Base-by-base conservation (phyloP, 495 filamentous ascomycete species). In the Barbatosphaeria neglecta region DNA sequence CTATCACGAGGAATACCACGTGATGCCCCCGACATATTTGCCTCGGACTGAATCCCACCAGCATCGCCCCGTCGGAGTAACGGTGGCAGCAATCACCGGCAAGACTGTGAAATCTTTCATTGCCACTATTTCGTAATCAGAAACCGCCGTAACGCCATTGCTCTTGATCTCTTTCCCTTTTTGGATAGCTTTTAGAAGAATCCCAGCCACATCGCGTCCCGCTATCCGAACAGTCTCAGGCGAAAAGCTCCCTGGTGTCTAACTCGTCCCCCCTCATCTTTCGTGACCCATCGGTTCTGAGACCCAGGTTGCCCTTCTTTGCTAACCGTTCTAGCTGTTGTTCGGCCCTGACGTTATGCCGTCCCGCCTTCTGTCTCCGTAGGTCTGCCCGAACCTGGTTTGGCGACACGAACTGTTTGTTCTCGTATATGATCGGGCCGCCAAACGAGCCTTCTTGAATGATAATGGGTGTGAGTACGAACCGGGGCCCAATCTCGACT, bases 351-450 rank as follows among this genome's bases (percentile, higher is more conserved):
- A 69, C 63, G 43, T 84, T 81, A 58, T 92, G 86, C 46, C 78
- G 79, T 20, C 78, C 73, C 15, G 90, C 88, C 69, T 86, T 86
- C 53, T 70, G 67, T 60, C 78, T 65, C 49, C 87, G 70, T 48
- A 94, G 55, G 44, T 95, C 92, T 18, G 84, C 67, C 46, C 92
- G 76, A 50, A 98, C 80, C 65, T 95, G 88, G 71, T 98, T 98
- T 24, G 92, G 93, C 54, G 82, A 88, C 44, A 98, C 87, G 58
- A 95, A 98, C 57, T 95, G 86, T 74, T 92, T 94, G 65, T 98
- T 98, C 76, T 97, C 89, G 69, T 95, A 97, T 51, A 98, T 90
- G 46, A 97, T 86, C 1, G 93, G 93, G 0, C 92, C 92, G 44
- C 92, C 92, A 54, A 99, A 99, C 50, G 84, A 87, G 23, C 84